A percentile compares a stretch with the other conserved stretches of the same genome.
Conservation (phyloP, 2,329 filamentous ascomycete genomes). For the Elsinoe batatas region DNA sequence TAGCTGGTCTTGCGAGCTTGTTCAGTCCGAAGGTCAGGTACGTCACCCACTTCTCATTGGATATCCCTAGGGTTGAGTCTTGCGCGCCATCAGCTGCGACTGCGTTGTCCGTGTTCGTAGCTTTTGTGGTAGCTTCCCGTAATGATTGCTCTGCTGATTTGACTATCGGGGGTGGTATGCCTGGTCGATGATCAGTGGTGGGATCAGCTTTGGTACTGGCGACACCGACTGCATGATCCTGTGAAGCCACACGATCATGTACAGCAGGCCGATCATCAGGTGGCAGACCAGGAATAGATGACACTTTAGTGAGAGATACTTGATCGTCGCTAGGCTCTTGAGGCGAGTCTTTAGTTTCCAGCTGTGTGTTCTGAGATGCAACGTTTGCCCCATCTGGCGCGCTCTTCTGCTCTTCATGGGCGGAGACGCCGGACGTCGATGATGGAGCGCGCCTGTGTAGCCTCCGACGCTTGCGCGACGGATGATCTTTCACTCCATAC, state of each 20-base stretch:
- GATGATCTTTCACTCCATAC: conserved; percentile 76
- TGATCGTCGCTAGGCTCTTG: not conserved
- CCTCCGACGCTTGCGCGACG: conserved; percentile 52
- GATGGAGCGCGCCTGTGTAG: conserved; percentile 33
- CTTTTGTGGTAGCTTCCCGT: conserved; percentile 31
- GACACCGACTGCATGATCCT: conserved; percentile 19
- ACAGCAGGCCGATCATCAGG: conserved; percentile 18
- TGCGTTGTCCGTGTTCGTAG: conserved; percentile 19
- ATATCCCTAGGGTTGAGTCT: conserved; percentile 33
- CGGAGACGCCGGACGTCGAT: conserved; percentile 23
- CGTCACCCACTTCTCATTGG: conserved; percentile 40
- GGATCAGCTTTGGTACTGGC: conserved; percentile 9
- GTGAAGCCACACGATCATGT: conserved; percentile 21
- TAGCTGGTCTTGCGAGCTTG: conserved; percentile 21
- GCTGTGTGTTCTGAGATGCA: not conserved
- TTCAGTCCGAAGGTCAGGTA: conserved; percentile 41
- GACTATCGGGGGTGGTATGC: conserved; percentile 40
- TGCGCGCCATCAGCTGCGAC: conserved; percentile 17
- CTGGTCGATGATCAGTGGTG: conserved; percentile 21
- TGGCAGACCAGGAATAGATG: conserved; percentile 7
- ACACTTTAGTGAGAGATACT: not conserved
- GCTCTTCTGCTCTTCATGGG: not conserved
- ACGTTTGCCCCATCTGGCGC: too few species aligned
- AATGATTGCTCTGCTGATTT: conserved; percentile 35
- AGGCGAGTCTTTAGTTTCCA: not conserved